A percentile compares a stretch with the other conserved stretches of the same genome.
Conservation (phyloP, 108 stramenopile genomes). For the Conticribra weissflogii region DNA sequence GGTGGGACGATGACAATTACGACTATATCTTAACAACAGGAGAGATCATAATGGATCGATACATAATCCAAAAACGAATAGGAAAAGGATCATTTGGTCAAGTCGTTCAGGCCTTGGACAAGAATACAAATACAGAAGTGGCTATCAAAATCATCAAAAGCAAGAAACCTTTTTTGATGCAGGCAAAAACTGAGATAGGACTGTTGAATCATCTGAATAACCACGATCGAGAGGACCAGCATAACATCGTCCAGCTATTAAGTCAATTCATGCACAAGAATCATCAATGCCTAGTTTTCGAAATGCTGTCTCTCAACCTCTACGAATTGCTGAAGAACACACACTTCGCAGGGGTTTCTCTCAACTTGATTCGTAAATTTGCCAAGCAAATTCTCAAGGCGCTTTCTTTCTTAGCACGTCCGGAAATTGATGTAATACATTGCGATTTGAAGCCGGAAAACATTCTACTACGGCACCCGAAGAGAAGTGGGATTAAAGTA, state of each 20-base stretch:
- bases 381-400: slow-evolving; percentile 95
- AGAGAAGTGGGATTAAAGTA: slow-evolving; percentile 95
- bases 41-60: slow-evolving; percentile 85
- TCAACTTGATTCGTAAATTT: slow-evolving; percentile 97
- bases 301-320: slow-evolving; percentile 96
- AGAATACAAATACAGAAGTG: slow-evolving; percentile 72
- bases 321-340: slow-evolving; percentile 98
- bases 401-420: slow-evolving; percentile 85
- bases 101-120: slow-evolving; percentile 89
- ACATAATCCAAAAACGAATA: slow-evolving; percentile 91
- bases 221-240: slow-evolving; percentile 80
- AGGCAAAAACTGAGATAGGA: slow-evolving; percentile 97
- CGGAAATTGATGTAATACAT: slow-evolving; percentile 95
- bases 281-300: slow-evolving; percentile 97
- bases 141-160: slow-evolving; percentile 99
- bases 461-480: slow-evolving; percentile 94
- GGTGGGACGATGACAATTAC: slow-evolving; percentile 98
- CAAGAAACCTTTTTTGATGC: slow-evolving; percentile 94
- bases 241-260: slow-evolving; percentile 91
- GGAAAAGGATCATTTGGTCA: slow-evolving; percentile 98
- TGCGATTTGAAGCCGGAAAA: slow-evolving; percentile 99
- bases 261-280: slow-evolving; percentile 91
- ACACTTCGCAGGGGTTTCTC: slow-evolving; percentile 95
- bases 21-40: slow-evolving; percentile 91
- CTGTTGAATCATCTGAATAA: slow-evolving; percentile 77